phyloP scores from a whole-genome alignment of 2,329 filamentous ascomycete species.

The Colletotrichum cuscutae region DNA sequence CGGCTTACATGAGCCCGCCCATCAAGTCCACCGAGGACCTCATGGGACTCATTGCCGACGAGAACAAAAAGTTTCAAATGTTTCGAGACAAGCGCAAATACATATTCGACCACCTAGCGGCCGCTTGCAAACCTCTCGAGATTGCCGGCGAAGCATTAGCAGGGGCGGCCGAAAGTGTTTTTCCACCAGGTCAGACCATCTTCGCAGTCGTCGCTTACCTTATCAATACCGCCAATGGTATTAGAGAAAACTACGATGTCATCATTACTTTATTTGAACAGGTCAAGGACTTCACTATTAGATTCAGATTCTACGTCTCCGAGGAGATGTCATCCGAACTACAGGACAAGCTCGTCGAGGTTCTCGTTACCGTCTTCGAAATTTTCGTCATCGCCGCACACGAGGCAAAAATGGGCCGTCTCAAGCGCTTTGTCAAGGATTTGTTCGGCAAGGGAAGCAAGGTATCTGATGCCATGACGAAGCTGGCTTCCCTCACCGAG shows the following conservation, averaged over 20 bases:
- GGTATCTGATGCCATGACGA: conserved; percentile 51
- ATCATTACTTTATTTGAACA: conserved; percentile 56
- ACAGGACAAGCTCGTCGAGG: conserved; percentile 51
- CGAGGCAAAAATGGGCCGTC: conserved; percentile 51
- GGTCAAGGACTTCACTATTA: conserved; percentile 54
- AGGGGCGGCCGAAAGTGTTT: conserved; percentile 49
- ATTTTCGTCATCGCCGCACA: conserved; percentile 56
- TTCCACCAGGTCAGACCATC: conserved; percentile 52
- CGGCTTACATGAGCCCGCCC: conserved; percentile 46
- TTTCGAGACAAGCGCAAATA: conserved; percentile 48
- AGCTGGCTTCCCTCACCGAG: conserved; percentile 51
- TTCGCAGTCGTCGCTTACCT: conserved; percentile 56
- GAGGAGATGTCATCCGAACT: conserved; percentile 50
- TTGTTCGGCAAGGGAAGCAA: conserved; percentile 52
- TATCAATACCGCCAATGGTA: conserved; percentile 55
- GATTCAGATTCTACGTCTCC: conserved; percentile 53
- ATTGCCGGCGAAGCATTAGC: conserved; percentile 50
- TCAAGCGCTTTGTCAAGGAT: conserved; percentile 53
- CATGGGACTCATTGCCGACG: conserved; percentile 42
- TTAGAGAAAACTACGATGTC: conserved; percentile 55
- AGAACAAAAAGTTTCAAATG: conserved; percentile 49
- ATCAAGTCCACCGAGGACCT: conserved; percentile 47
- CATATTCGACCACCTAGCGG: conserved; percentile 46
- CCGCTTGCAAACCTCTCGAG: conserved; percentile 50
- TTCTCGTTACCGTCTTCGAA: conserved; percentile 56